phyloP scores from a whole-genome alignment of 2,329 filamentous ascomycete species.

The Ophiostoma angusticollis region DNA sequence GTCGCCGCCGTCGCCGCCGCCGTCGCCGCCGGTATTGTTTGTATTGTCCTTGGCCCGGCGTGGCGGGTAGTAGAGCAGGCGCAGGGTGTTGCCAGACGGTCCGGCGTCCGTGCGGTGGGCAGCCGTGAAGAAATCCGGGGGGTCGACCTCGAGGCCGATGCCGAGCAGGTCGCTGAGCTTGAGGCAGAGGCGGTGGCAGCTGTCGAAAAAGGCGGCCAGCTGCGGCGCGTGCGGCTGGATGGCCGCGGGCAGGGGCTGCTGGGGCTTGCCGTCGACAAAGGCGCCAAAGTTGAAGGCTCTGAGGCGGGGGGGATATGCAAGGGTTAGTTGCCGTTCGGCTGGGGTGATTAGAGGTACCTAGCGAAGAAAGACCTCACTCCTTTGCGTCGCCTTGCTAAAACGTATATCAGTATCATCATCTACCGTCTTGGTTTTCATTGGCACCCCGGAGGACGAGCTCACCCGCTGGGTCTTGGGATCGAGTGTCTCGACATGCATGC shows the following conservation, averaged over 20 bases:
- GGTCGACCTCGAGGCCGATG: conserved; percentile 51
- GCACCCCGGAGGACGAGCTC: too few species aligned
- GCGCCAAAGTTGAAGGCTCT: conserved; percentile 89
- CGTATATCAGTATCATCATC: background rate
- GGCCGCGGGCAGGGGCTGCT: conserved; percentile 61
- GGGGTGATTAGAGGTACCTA: background rate
- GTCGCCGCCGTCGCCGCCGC: conserved; percentile 22
- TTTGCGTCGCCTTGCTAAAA: conserved; percentile 62
- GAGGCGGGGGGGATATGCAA: background rate
- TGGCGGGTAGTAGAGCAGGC: conserved; percentile 62
- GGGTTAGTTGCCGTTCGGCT: background rate
- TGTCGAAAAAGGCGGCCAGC: conserved; percentile 52
- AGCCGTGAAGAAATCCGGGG: conserved; percentile 39
- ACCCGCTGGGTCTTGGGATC: conserved; percentile 74
- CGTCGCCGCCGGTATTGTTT: too few species aligned
- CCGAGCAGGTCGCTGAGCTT: conserved; percentile 66
- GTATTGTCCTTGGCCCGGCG: too few species aligned
- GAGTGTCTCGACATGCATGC: conserved; percentile 76
- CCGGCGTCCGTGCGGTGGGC: conserved; percentile 34
- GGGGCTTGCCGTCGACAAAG: conserved; percentile 53
- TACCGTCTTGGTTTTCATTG: too few species aligned
- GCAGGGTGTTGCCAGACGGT: conserved; percentile 46
- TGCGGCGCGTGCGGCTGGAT: conserved; percentile 47
- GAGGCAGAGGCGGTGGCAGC: conserved; percentile 61
- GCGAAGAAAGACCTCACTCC: conserved; percentile 43